Percentiles rank a stretch among this genome's conserved stretches.
These are phyloP conservation scores for Pistacia atlantica DNA, from an alignment of 345 rosid species.

Conservation along the genomic window DNA sequence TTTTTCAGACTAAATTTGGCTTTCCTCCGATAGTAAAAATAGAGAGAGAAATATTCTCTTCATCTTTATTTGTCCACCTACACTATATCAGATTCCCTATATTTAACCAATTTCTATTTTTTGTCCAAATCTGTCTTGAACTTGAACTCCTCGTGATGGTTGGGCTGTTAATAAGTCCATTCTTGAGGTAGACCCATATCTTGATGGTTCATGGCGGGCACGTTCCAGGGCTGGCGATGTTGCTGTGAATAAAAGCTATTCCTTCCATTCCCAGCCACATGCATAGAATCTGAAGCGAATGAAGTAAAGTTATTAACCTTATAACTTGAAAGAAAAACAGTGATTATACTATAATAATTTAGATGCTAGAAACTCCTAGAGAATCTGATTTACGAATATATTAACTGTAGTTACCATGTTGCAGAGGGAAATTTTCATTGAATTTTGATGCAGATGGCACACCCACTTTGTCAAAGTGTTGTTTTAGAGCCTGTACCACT, in stretches of 20 bases:
- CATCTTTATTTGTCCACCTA: slow-evolving; percentile 18
- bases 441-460: slow-evolving; percentile 39
- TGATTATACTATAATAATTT: not conserved
- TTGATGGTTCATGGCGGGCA: slow-evolving; percentile 42
- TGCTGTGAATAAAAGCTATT: slow-evolving; percentile 34
- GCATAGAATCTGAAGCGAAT: slow-evolving; percentile 31
- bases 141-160: too few relatives aligned
- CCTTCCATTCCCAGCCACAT: slow-evolving; percentile 22
- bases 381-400: not conserved
- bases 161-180: slow-evolving; percentile 63
- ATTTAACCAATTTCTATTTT: not conserved
- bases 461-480: slow-evolving; percentile 72
- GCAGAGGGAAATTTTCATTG: slow-evolving; percentile 36
- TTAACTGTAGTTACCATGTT: slow-evolving; percentile 42
- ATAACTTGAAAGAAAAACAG: slow-evolving; percentile 6
- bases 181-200: slow-evolving; percentile 72
- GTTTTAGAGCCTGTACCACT: slow-evolving; percentile 78
- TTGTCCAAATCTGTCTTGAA: not conserved
- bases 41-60: slow-evolving; percentile 5
- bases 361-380: not conserved
- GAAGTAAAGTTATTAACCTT: slow-evolving; percentile 6
- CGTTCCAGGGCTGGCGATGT: slow-evolving; percentile 35
- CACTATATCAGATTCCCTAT: not conserved
- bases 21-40: not conserved
- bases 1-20: not conserved